These are phyloP conservation scores for Aureobasidium sp. DNA, from an alignment of 2,329 filamentous ascomycete species.

Conservation along the genomic window DNA sequence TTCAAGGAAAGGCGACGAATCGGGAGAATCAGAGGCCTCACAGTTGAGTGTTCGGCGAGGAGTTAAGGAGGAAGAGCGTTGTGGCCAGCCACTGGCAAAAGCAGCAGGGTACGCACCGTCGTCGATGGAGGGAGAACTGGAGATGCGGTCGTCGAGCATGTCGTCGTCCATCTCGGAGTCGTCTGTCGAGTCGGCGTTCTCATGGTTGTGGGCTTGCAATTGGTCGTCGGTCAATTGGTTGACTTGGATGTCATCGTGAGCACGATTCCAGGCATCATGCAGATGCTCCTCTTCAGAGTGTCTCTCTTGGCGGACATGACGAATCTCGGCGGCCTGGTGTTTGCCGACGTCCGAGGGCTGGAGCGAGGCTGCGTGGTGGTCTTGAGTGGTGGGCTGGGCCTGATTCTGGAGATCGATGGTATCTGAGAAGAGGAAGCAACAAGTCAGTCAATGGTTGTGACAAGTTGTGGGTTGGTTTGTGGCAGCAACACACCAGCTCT, in stretches of 20 bases:
- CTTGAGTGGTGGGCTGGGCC: slow-evolving; percentile 73
- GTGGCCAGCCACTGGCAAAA: slow-evolving; percentile 30
- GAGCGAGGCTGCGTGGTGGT: slow-evolving; percentile 57
- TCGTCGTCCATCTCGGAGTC: slow-evolving; percentile 72
- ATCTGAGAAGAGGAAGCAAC: slow-evolving; percentile 50
- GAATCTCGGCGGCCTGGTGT: slow-evolving; percentile 79
- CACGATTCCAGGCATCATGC: slow-evolving; percentile 47
- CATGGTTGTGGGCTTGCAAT: slow-evolving; percentile 23
- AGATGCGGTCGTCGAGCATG: slow-evolving; percentile 90
- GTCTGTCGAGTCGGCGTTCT: slow-evolving; percentile 49
- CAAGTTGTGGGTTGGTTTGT: too few species aligned
- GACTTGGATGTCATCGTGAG: slow-evolving; percentile 22
- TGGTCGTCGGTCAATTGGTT: slow-evolving; percentile 56
- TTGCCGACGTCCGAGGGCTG: slow-evolving; percentile 49
- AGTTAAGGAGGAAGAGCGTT: slow-evolving; percentile 37
- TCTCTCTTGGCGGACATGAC: slow-evolving; percentile 68
- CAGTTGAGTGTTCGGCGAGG: slow-evolving; percentile 31
- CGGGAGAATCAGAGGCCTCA: slow-evolving; percentile 25
- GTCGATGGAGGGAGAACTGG: slow-evolving; percentile 96
- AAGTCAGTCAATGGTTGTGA: background rate
- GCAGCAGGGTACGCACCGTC: slow-evolving; percentile 73
- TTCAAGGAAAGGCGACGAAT: slow-evolving; percentile 38
- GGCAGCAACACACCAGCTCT: slow-evolving; percentile 17
- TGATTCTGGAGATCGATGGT: slow-evolving; percentile 91
- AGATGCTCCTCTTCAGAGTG: slow-evolving; percentile 64